Evolutionary conservation across 177 flowering plant genomes (phyloP), one percentile per base, ranked within the genome.

Genomic region (Vitis hybrid): DNA sequence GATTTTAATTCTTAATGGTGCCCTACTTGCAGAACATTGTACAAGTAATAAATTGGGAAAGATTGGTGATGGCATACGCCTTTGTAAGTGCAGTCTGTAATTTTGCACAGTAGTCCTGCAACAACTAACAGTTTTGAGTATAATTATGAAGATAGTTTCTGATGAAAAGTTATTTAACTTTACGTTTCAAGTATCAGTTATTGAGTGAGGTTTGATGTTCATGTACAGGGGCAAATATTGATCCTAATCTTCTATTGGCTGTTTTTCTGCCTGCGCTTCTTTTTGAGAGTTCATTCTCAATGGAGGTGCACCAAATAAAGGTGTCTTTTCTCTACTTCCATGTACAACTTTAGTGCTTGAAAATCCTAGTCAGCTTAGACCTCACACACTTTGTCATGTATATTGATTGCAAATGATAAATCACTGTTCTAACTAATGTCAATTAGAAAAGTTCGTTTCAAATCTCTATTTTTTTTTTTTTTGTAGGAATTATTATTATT

Each of bases 301-400:
- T 94, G 98, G 98, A 94, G 82, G 84, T 94, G 63, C 98, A 94
- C 84, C 98, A 94, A 77, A 94, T 92, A 73, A 94, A 94, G 98
- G 98, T 88, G 61, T 64, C 62, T 54, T 69, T 72, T 78, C 12
- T 31, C 61, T 71, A 3, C 55, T 50, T 57, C 56, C 31, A 15
- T 10, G 4, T 3, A 45, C 18, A 66, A 26, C 3, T 66, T 54
- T 16, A 66, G 60, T 54, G 45, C 22, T 66, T 53, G 31, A 54
- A 49, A 12, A 19, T 61, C 13, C 64, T 34, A 16, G 55, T 39
- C 6, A 39, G 45, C 45, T 39, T 39, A 39, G 45, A 39, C 45
- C 45, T 39, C 45, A 39, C 45, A 39, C 45, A 5, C 45, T 39
- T 39, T 0, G 45, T 39, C 45, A 7, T 39, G 1, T 39, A 39